phyloP scores from a whole-genome alignment of 805 yeast species.

The Saturnispora quitensis region DNA sequence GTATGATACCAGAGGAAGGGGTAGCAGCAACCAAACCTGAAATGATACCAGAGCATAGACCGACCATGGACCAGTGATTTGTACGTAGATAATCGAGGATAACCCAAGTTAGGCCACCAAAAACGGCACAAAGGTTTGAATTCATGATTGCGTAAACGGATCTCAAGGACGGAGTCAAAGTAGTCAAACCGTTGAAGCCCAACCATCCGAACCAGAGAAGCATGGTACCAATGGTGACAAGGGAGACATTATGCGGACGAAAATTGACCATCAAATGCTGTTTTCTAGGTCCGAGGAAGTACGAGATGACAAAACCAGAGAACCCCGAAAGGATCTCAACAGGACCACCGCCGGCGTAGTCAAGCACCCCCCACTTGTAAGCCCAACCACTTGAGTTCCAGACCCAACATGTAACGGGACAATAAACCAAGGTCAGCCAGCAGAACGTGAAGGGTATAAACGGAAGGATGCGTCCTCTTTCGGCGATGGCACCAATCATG shows the following conservation, averaged over 20 bases:
- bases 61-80: conserved; percentile 89
- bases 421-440: conserved; percentile 88
- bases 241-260: conserved; percentile 90
- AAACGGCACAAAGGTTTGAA: conserved; percentile 80
- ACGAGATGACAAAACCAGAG: conserved; percentile 80
- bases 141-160: conserved; percentile 89
- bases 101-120: conserved; percentile 91
- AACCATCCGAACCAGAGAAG: conserved; percentile 94
- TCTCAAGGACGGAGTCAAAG: conserved; percentile 70
- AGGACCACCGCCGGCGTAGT: conserved; percentile 98
- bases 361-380: conserved; percentile 80
- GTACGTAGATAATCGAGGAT: conserved; percentile 81
- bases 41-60: conserved; percentile 89
- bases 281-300: conserved; percentile 67
- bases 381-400: conserved; percentile 97
- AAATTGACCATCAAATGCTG: conserved; percentile 74
- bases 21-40: conserved; percentile 97
- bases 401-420: conserved; percentile 93
- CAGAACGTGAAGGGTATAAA: conserved; percentile 71
- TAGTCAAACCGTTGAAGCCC: conserved; percentile 88
- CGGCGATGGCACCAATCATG: conserved; percentile 87
- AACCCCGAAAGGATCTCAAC: conserved; percentile 90
- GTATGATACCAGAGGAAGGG: conserved; percentile 85
- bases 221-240: conserved; percentile 81
- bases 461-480: conserved; percentile 84